phyloP scores from a whole-genome alignment of 108 stramenopile genomes.

The Chaetoceros muelleri region DNA sequence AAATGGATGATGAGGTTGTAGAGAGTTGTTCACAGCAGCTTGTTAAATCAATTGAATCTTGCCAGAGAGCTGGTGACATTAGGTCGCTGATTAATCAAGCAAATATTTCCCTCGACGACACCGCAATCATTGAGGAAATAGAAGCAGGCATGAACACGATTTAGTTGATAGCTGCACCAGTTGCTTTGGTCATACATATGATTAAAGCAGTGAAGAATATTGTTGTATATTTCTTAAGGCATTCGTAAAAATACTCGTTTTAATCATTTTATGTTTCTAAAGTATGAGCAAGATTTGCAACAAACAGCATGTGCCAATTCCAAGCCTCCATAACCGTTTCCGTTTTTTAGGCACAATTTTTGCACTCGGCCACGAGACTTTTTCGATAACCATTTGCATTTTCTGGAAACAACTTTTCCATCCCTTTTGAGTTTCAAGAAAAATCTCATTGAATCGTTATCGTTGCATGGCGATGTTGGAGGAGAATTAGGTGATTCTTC shows the following conservation, averaged over 20 bases:
- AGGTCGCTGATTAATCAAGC: slow-evolving; percentile 48
- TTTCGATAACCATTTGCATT: not conserved
- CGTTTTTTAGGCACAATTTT: no score
- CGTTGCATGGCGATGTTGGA: no score
- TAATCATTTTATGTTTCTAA: no score
- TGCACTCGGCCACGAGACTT: no score
- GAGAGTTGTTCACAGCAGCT: slow-evolving; percentile 37
- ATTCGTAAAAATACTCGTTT: no score
- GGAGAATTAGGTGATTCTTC: not conserved
- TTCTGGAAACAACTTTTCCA: not conserved
- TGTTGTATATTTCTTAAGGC: no score
- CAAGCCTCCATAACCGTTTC: no score
- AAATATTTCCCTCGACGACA: slow-evolving; percentile 36
- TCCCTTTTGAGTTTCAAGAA: not conserved
- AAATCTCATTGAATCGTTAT: not conserved
- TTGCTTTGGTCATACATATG: no score
- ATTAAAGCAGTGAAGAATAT: no score
- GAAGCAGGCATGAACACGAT: slow-evolving; percentile 34
- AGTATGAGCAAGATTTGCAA: no score
- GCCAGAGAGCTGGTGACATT: slow-evolving; percentile 40
- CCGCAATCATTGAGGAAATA: slow-evolving; percentile 50
- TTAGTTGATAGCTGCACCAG: slow-evolving; percentile 1
- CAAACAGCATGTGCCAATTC: no score
- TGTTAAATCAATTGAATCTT: slow-evolving; percentile 38
- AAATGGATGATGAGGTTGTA: slow-evolving; percentile 44